phyloP scores from a whole-genome alignment of 495 filamentous ascomycete species.

The Margaritispora aquatica region DNA sequence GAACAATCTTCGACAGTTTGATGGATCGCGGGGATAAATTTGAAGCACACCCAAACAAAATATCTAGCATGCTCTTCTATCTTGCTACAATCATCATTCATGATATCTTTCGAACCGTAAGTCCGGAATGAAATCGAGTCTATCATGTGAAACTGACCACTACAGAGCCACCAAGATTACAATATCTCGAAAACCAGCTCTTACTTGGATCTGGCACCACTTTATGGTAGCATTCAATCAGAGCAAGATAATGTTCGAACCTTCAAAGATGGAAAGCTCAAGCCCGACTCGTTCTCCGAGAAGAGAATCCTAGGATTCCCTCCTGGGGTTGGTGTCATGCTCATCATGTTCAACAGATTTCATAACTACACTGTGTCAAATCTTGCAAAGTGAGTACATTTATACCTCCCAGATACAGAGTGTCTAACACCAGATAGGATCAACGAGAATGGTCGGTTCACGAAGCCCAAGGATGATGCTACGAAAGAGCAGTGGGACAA shows the following conservation, averaged over 20 bases:
- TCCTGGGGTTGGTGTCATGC: conserved; percentile 68
- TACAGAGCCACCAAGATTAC: conserved; percentile 34
- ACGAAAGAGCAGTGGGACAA: conserved; percentile 56
- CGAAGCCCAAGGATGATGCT: conserved; percentile 44
- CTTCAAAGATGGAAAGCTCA: conserved; percentile 75
- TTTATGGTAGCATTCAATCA: conserved; percentile 76
- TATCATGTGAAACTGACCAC: neutral
- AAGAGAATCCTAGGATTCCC: conserved; percentile 76
- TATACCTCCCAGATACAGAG: neutral
- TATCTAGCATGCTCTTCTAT: conserved; percentile 86
- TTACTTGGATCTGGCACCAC: conserved; percentile 76
- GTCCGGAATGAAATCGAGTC: neutral
- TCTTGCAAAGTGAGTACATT: conserved; percentile 30
- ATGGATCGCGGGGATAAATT: conserved; percentile 41
- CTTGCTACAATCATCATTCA: conserved; percentile 88
- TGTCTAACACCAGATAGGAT: conserved; percentile 51
- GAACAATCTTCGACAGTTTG: conserved; percentile 61
- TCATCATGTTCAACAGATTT: conserved; percentile 74
- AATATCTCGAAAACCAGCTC: conserved; percentile 69
- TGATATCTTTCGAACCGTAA: conserved; percentile 42
- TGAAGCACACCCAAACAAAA: conserved; percentile 37
- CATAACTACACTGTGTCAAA: conserved; percentile 75
- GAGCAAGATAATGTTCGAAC: conserved; percentile 74
- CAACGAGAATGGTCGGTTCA: conserved; percentile 68
- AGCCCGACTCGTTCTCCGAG: conserved; percentile 75